Percentiles rank a stretch among this genome's conserved stretches.
Evolutionary conservation across 2,329 filamentous ascomycete species (phyloP).

Genomic region (Nemania sp.): DNA sequence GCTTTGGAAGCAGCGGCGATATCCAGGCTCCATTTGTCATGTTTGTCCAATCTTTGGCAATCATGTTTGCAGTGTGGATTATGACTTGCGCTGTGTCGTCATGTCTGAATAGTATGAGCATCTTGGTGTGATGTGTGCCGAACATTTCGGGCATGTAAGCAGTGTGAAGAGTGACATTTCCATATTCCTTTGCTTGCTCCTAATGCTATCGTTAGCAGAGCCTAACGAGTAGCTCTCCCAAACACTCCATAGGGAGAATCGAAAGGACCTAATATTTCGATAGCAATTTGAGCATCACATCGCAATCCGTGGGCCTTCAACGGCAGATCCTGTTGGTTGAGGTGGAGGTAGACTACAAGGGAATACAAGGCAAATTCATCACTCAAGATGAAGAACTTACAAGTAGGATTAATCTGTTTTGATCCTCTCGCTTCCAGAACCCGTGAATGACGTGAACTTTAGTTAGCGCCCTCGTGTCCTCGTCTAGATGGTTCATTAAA

Average conservation of each 20-base stretch:
- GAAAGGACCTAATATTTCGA: not conserved
- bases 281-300: not conserved
- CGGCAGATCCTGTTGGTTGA: not conserved
- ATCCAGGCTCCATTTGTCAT: conserved; percentile 88
- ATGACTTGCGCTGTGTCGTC: conserved; percentile 82
- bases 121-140: conserved; percentile 88
- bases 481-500: conserved; percentile 65
- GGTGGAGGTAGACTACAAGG: not conserved
- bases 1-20: conserved; percentile 75
- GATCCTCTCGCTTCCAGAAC: conserved; percentile 75
- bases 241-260: not conserved
- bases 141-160: conserved; percentile 87
- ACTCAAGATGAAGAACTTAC: conserved; percentile 55
- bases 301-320: not conserved
- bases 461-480: conserved; percentile 61
- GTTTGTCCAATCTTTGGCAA: conserved; percentile 86
- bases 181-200: conserved; percentile 70
- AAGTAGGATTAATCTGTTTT: conserved; percentile 66
- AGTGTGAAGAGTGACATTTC: conserved; percentile 76
- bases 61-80: conserved; percentile 93
- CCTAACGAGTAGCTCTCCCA: not conserved
- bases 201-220: conserved; percentile 51
- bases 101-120: conserved; percentile 84
- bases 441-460: conserved; percentile 70
- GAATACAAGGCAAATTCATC: not conserved